These are phyloP conservation scores for Agrostemma githago DNA, from an alignment of 148 eudicot species.

Conservation along the genomic window DNA sequence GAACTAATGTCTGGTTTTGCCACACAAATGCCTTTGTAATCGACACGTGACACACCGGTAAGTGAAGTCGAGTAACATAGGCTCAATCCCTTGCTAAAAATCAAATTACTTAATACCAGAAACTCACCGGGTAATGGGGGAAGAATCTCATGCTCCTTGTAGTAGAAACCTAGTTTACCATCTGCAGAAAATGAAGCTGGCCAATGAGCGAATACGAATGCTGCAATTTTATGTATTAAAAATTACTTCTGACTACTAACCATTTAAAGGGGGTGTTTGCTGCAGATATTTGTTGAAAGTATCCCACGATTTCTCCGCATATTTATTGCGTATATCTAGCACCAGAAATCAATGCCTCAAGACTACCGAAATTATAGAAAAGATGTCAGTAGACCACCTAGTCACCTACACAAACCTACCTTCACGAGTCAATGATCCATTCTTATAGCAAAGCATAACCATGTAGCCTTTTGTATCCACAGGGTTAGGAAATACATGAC, in stretches of 20 bases:
- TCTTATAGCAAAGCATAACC: conserved; percentile 91
- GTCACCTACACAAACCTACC: conserved; percentile 31
- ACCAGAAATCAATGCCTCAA: conserved; percentile 17
- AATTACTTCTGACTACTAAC: conserved; percentile 29
- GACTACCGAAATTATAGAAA: not conserved
- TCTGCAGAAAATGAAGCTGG: conserved; percentile 29
- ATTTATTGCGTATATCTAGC: conserved; percentile 65
- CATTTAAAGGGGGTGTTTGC: conserved; percentile 80
- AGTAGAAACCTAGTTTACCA: conserved; percentile 91
- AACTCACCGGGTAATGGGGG: conserved; percentile 81
- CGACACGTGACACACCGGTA: not conserved
- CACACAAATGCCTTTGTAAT: not conserved
- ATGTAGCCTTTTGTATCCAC: conserved; percentile 77
- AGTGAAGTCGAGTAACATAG: not conserved
- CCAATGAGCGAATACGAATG: not conserved
- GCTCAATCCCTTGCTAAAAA: not conserved
- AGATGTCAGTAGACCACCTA: not conserved
- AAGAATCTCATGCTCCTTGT: conserved; percentile 86
- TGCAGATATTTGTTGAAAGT: conserved; percentile 53
- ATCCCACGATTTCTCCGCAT: conserved; percentile 79
- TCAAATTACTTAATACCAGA: not conserved
- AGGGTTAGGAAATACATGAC: conserved; percentile 93
- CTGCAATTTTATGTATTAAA: not conserved
- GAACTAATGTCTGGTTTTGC: not conserved
- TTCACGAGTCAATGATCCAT: conserved; percentile 94